Evolutionary conservation across 2,329 filamentous ascomycete genomes (phyloP).

Genomic region (Fusarium concolor): DNA sequence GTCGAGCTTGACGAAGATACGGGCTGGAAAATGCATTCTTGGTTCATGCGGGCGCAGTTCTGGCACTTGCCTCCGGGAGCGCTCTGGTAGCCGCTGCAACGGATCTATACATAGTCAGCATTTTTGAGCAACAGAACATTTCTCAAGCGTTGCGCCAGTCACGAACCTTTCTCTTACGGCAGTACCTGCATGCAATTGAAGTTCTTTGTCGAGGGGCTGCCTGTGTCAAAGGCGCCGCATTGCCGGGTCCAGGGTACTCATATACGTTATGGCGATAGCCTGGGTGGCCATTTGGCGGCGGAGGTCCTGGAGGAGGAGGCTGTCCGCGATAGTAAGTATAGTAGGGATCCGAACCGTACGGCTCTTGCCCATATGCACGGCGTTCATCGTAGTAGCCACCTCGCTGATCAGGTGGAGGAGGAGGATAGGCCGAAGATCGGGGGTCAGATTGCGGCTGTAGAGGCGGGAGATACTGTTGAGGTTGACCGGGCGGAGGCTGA

Average conservation of each 20-base stretch:
- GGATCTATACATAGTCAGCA: slow-evolving; percentile 58
- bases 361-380: slow-evolving; percentile 51
- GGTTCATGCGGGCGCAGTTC: slow-evolving; percentile 71
- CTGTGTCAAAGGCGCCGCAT: slow-evolving; percentile 56
- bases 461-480: slow-evolving; percentile 53
- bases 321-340: slow-evolving; percentile 49
- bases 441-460: slow-evolving; percentile 53
- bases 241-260: slow-evolving; percentile 51
- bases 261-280: slow-evolving; percentile 49
- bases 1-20: slow-evolving; percentile 67
- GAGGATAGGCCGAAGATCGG: slow-evolving; percentile 52
- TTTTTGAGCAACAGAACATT: not conserved
- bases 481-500: slow-evolving; percentile 43
- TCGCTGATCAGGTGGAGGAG: slow-evolving; percentile 55
- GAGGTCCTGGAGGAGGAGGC: slow-evolving; percentile 45
- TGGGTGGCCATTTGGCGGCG: slow-evolving; percentile 47
- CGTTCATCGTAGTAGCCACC: slow-evolving; percentile 53
- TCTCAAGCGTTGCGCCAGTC: not conserved
- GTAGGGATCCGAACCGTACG: slow-evolving; percentile 52
- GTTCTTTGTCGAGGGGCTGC: slow-evolving; percentile 69
- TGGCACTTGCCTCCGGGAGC: slow-evolving; percentile 69
- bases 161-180: slow-evolving; percentile 69
- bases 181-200: slow-evolving; percentile 70
- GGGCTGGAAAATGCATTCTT: slow-evolving; percentile 71
- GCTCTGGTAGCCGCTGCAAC: slow-evolving; percentile 70